phyloP scores from a whole-genome alignment of 2,329 filamentous ascomycete species.

The Ophiosphaerella korrae region DNA sequence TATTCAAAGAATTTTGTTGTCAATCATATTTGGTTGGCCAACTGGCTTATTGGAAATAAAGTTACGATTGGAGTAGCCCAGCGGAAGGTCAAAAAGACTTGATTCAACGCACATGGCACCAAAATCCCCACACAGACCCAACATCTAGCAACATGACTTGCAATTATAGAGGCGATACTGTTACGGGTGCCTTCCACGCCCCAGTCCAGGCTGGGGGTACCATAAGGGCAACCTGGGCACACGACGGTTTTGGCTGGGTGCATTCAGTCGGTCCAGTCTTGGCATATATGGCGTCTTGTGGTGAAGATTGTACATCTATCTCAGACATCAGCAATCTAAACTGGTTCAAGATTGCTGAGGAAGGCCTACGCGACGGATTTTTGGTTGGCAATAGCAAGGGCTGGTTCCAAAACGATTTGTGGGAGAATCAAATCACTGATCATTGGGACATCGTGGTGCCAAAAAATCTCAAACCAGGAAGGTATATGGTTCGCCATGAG shows the following conservation, averaged over 20 bases:
- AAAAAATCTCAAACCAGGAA: background rate
- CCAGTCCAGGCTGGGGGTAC: background rate
- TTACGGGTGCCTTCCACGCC: background rate
- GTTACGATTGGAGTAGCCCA: background rate
- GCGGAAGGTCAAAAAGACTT: background rate
- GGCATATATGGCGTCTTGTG: background rate
- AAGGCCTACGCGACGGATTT: background rate
- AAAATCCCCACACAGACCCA: background rate
- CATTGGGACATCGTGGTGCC: background rate
- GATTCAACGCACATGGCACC: background rate
- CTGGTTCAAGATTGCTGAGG: slow-evolving; percentile 1
- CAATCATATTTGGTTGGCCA: too few species aligned
- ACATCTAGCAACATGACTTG: background rate
- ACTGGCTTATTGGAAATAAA: background rate
- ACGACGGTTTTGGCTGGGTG: background rate
- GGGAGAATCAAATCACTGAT: background rate
- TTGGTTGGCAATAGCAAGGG: background rate
- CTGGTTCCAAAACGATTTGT: background rate
- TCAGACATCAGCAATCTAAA: background rate
- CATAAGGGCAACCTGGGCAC: background rate
- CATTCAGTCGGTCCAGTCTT: background rate
- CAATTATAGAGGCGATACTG: background rate
- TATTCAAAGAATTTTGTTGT: too few species aligned
- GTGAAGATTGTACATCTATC: background rate
- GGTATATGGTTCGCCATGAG: background rate